Evolutionary conservation across 208 protist genomes (phyloP).

Genomic region (Porcisia deanei): DNA sequence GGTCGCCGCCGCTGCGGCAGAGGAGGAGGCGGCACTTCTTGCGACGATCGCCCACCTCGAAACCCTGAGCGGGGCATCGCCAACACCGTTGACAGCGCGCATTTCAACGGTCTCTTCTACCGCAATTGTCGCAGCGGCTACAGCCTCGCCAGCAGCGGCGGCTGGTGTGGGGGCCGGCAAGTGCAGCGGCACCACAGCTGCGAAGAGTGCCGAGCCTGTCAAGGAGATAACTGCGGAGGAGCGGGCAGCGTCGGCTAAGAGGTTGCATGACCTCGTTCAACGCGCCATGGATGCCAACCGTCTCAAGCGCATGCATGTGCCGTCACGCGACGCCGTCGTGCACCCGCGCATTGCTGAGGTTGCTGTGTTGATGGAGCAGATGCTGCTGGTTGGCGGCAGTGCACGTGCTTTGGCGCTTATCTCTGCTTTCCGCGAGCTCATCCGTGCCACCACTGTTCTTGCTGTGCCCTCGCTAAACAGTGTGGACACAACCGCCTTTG

Average conservation of each 20-base stretch:
- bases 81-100: background rate
- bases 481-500: conserved; percentile 53
- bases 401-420: conserved; percentile 73
- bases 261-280: conserved; percentile 30
- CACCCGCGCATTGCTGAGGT: conserved; percentile 79
- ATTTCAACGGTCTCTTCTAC: background rate
- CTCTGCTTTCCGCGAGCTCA: conserved; percentile 57
- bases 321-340: conserved; percentile 34
- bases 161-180: background rate
- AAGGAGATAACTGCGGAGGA: conserved; percentile 38
- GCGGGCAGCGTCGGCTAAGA: conserved; percentile 15
- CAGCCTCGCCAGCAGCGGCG: conserved; percentile 2
- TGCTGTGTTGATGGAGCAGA: conserved; percentile 70
- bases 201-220: background rate
- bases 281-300: conserved; percentile 31
- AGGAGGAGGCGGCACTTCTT: conserved; percentile 29
- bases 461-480: conserved; percentile 41
- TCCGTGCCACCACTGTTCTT: conserved; percentile 55
- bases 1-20: conserved; percentile 27
- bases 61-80: conserved; percentile 3
- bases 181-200: background rate
- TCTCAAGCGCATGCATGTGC: conserved; percentile 16
- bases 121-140: conserved; percentile 14
- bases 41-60: conserved; percentile 24
- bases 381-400: conserved; percentile 77